These are phyloP conservation scores for Phylloporus rhodoxanthus DNA, from an alignment of 768 basidiomycete genomes.

Conservation along the genomic window DNA sequence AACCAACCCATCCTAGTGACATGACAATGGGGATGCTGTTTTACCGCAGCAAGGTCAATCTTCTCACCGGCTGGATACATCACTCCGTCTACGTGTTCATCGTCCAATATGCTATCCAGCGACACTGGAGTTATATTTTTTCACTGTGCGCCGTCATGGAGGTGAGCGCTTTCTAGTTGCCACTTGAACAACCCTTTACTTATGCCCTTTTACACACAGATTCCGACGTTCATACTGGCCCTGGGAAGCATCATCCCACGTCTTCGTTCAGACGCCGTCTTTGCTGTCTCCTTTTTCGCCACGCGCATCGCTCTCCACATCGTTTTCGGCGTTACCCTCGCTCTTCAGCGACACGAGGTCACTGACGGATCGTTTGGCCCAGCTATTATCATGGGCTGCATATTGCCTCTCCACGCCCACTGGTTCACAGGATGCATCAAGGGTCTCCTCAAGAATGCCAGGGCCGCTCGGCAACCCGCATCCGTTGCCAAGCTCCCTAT, in stretches of 20 bases:
- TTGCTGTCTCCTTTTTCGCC: slow-evolving; percentile 45
- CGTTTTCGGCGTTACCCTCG: slow-evolving; percentile 30
- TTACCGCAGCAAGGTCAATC: slow-evolving; percentile 43
- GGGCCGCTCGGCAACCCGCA: background rate
- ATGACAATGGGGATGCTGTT: slow-evolving; percentile 40
- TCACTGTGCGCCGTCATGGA: slow-evolving; percentile 45
- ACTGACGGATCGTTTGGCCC: slow-evolving; percentile 37
- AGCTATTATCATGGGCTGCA: slow-evolving; percentile 32
- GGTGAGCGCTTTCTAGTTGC: slow-evolving; percentile 19
- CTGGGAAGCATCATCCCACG: slow-evolving; percentile 39
- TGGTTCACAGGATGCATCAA: slow-evolving; percentile 51
- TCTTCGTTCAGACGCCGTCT: slow-evolving; percentile 44
- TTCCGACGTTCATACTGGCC: slow-evolving; percentile 52
- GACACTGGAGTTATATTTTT: slow-evolving; percentile 39
- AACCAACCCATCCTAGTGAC: slow-evolving; percentile 32
- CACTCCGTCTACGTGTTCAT: slow-evolving; percentile 40
- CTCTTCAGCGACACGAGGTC: slow-evolving; percentile 25
- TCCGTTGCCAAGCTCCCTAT: slow-evolving; percentile 2
- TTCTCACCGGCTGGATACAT: slow-evolving; percentile 53
- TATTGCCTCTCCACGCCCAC: slow-evolving; percentile 45
- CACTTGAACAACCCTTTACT: background rate
- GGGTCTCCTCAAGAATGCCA: slow-evolving; percentile 38
- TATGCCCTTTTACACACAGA: slow-evolving; percentile 19
- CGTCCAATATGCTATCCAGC: slow-evolving; percentile 34
- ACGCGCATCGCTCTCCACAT: slow-evolving; percentile 47